A percentile compares a stretch with the other conserved stretches of the same genome.
These are phyloP conservation scores for Plasmodium knowlesi DNA, from an alignment of 169 alveolate genomes.

Conservation along the genomic window DNA sequence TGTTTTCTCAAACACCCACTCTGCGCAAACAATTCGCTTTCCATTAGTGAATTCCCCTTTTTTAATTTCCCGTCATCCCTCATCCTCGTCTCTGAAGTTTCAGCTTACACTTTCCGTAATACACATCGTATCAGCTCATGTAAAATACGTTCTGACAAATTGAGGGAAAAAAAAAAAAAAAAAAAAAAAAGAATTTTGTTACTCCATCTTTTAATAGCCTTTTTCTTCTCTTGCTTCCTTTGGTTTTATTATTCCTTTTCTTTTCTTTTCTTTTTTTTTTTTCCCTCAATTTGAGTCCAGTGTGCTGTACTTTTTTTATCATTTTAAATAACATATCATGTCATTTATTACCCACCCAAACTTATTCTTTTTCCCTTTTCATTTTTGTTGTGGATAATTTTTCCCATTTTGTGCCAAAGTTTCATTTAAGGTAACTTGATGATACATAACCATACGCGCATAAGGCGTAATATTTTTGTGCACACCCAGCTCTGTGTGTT, in stretches of 20 bases:
- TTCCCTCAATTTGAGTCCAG: neutral
- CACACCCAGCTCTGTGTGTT: neutral
- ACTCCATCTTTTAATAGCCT: neutral
- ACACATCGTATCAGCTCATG: neutral
- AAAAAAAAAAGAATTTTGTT: neutral
- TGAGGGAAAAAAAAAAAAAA: slow-evolving; percentile 8
- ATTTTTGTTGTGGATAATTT: neutral
- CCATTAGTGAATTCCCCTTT: neutral
- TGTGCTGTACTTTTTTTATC: neutral
- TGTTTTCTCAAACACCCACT: neutral
- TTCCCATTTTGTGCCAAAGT: neutral
- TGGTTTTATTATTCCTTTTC: neutral
- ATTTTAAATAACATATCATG: neutral
- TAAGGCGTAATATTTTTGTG: neutral
- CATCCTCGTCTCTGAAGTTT: slow-evolving; percentile 9
- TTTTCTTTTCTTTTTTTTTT: neutral
- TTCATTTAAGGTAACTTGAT: neutral
- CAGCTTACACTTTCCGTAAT: neutral
- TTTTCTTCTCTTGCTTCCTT: neutral
- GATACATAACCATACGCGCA: neutral
- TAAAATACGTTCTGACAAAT: neutral
- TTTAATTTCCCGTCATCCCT: neutral
- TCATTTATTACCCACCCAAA: neutral
- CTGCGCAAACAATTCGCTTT: neutral
- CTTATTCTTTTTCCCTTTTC: neutral